These are phyloP conservation scores for Diaporthe eres DNA, from an alignment of 2,329 filamentous ascomycete genomes.

Conservation along the genomic window DNA sequence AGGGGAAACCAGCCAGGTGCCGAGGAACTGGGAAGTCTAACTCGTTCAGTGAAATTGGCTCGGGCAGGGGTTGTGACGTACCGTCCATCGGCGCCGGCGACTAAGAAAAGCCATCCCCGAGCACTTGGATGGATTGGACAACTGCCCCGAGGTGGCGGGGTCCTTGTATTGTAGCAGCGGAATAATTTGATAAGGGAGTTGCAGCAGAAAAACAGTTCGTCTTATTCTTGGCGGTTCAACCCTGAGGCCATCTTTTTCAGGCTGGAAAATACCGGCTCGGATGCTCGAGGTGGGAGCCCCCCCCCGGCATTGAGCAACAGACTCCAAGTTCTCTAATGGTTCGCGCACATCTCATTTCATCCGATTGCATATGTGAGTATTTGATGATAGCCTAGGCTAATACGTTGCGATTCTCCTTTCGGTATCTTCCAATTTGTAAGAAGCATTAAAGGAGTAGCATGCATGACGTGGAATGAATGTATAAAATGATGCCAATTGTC, in stretches of 20 bases:
- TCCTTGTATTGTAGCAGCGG: neutral
- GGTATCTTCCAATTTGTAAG: too few species aligned
- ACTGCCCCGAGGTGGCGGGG: neutral
- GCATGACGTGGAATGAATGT: too few species aligned
- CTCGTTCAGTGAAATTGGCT: neutral
- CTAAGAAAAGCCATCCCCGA: conserved; percentile 8
- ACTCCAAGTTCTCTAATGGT: too few species aligned
- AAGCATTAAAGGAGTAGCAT: too few species aligned
- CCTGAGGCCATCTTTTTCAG: neutral
- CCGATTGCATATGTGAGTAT: too few species aligned
- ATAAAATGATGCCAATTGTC: too few species aligned
- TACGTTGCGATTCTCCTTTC: too few species aligned
- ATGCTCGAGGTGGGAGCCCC: too few species aligned
- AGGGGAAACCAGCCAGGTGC: conserved; percentile 13
- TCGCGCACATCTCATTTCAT: too few species aligned
- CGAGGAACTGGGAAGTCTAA: conserved; percentile 5
- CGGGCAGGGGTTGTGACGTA: conserved; percentile 25
- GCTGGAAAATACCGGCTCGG: too few species aligned
- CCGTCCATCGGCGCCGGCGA: conserved; percentile 9
- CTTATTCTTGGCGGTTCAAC: neutral
- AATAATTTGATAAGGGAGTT: neutral
- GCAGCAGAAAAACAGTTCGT: neutral
- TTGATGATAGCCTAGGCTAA: too few species aligned
- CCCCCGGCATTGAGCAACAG: too few species aligned
- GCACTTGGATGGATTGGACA: conserved; percentile 3